Evolutionary conservation across 2,329 filamentous ascomycete species (phyloP).

Genomic region (Sclerotiophoma versabilis): DNA sequence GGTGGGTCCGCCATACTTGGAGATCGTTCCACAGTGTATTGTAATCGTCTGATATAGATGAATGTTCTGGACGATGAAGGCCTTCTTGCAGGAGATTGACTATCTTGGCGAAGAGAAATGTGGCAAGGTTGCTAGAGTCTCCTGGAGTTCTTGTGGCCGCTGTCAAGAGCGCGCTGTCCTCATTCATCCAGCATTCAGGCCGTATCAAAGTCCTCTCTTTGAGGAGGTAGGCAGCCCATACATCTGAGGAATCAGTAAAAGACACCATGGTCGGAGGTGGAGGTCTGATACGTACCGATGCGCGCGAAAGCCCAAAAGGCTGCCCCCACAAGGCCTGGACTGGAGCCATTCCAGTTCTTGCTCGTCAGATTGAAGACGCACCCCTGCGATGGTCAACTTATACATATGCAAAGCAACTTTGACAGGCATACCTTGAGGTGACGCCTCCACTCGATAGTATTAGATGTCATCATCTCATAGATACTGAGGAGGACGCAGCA

Average conservation of each 20-base stretch:
- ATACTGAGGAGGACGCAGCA: conserved; percentile 1
- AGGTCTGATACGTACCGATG: background rate
- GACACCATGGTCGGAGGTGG: too few relatives aligned
- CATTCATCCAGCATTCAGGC: background rate
- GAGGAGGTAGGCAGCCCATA: background rate
- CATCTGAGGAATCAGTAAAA: background rate
- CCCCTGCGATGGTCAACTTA: background rate
- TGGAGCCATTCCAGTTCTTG: background rate
- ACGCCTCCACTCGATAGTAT: background rate
- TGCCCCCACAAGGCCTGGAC: background rate
- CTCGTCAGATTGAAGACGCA: conserved; percentile 1
- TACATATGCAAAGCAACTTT: background rate
- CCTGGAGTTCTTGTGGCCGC: too few relatives aligned
- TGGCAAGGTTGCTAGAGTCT: background rate
- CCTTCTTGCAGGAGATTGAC: background rate
- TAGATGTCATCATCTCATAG: conserved; percentile 3
- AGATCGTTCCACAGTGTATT: background rate
- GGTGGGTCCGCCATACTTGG: background rate
- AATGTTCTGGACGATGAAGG: too few relatives aligned
- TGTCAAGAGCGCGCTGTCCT: too few relatives aligned
- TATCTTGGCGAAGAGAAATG: background rate
- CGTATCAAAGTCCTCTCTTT: background rate
- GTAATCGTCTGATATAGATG: too few relatives aligned
- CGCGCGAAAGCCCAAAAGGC: conserved; percentile 2
- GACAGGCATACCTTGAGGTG: background rate